Evolutionary conservation across 2,329 filamentous ascomycete species (phyloP), one percentile per base, ranked within the genome.

Genomic region (Trichophyton rubrum): DNA sequence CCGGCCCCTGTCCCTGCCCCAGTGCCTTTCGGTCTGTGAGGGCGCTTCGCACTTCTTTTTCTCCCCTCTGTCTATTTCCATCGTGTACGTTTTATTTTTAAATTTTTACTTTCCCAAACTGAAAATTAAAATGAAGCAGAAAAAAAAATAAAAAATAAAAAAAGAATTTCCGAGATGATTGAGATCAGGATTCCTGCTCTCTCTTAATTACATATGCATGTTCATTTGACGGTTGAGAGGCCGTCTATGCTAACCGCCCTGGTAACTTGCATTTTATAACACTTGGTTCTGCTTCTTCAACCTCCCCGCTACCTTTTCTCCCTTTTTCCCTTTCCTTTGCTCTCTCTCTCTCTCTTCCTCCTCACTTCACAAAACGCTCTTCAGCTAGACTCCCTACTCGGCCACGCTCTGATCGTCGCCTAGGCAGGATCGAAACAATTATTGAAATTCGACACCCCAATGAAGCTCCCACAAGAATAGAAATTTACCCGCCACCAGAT

Each of bases 1-100:
- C 33, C 55, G 35, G 8, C 59, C 49, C 61, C 64, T 61, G 64
- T 58, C 59, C 59, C 15, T 62, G 59, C 51, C 22, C 58, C 45
- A 27, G 49, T 30, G 22, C 49, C 49, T 30, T 24, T 53, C 45
- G 24, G 43, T 24, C 43, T 53, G 22, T 53, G 49, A 53, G 49
- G 49, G 49, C 49, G 49, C 49, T 53, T 53, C 49, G 9, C 33
- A 38, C 33, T 38, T 38, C 9, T 38, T 13, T 38, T 38, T 13
- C 3, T 7, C 45, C 1, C 24, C 49, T 53, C 15, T 53, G 49
- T 53, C 49, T 53, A 53, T 53, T 53, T 53, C 49, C 49, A 53
- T 53, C 49, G 33, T 53, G 49, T n/a, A 13, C 49, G 27, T 53
- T 30, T 53, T 53, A 53, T 53, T 53, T 53, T 53, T 53, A 53